Conservation (phyloP, 139 green algal genomes). For the Coccomyxa sp. region DNA sequence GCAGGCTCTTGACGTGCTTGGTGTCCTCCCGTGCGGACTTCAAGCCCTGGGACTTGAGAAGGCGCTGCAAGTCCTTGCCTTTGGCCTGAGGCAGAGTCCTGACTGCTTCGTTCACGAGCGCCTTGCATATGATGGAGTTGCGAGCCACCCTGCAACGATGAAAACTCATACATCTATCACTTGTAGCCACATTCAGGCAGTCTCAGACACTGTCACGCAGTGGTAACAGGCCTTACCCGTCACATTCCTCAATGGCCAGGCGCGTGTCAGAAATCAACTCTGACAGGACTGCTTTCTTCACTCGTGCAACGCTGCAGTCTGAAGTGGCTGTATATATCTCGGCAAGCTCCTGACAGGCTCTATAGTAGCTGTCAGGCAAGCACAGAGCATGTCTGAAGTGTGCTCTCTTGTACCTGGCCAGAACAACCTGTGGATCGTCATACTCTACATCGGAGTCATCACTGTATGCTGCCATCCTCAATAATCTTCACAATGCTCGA, state of each 20-base stretch:
- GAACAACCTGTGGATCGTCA: background rate
- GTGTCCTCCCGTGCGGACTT: background rate
- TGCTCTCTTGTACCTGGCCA: conserved; percentile 9
- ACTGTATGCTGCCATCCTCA: background rate
- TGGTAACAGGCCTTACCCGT: background rate
- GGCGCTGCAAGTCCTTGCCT: background rate
- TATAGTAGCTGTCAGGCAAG: conserved; percentile 2
- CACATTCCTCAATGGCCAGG: conserved; percentile 6
- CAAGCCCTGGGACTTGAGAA: background rate
- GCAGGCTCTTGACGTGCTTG: background rate
- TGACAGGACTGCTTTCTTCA: conserved; percentile 1
- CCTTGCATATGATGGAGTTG: background rate
- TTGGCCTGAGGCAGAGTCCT: background rate
- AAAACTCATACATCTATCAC: background rate
- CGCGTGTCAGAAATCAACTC: conserved; percentile 3
- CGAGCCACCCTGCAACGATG: background rate
- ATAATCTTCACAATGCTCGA: too few species aligned
- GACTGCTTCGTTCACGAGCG: background rate
- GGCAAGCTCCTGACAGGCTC: conserved; percentile 10
- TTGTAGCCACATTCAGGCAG: background rate
- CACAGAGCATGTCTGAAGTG: background rate
- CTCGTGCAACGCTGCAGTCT: conserved; percentile 1
- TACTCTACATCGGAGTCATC: background rate
- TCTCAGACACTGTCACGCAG: background rate
- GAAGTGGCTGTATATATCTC: background rate